Percentiles rank a stretch among this genome's conserved stretches.
Conservation (phyloP, 768 basidiomycete genomes). For the Lactifluus volemus region DNA sequence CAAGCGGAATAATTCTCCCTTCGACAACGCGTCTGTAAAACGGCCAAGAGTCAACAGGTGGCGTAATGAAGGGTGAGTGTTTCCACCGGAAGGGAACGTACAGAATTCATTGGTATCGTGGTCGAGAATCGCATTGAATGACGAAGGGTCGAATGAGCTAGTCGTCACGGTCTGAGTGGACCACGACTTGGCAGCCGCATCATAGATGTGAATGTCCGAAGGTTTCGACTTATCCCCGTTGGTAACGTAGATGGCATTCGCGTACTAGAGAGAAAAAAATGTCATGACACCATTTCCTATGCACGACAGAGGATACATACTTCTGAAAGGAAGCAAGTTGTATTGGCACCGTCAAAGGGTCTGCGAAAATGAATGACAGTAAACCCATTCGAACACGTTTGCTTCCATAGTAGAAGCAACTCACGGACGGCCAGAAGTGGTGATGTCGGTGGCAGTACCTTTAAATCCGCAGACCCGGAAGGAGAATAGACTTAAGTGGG, state of each 20-base stretch:
- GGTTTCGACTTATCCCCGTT: slow-evolving; percentile 67
- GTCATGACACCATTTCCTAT: background rate
- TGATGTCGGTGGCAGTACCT: slow-evolving; percentile 60
- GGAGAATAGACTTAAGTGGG: background rate
- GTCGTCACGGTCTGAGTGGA: slow-evolving; percentile 55
- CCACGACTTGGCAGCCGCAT: slow-evolving; percentile 68
- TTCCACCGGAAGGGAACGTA: slow-evolving; percentile 27
- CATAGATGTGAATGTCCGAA: slow-evolving; percentile 70
- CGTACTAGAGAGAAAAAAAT: slow-evolving; percentile 40
- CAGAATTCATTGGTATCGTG: slow-evolving; percentile 93
- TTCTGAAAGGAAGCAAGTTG: slow-evolving; percentile 68
- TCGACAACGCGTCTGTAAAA: slow-evolving; percentile 56
- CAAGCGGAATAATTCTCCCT: slow-evolving; percentile 55
- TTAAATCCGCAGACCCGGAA: background rate
- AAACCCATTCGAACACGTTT: background rate
- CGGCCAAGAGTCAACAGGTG: background rate
- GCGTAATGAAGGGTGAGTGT: background rate
- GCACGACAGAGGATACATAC: slow-evolving; percentile 24
- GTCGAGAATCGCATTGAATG: slow-evolving; percentile 71
- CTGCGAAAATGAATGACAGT: slow-evolving; percentile 27
- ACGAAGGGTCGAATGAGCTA: slow-evolving; percentile 50
- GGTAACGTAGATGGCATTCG: slow-evolving; percentile 79
- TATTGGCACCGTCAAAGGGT: slow-evolving; percentile 53
- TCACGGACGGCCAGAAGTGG: slow-evolving; percentile 70
- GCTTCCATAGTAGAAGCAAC: slow-evolving; percentile 22